Percentiles rank a stretch among this genome's conserved stretches.
Conservation (phyloP, 1,284 basidiomycete species). For the Boletus smithii region DNA sequence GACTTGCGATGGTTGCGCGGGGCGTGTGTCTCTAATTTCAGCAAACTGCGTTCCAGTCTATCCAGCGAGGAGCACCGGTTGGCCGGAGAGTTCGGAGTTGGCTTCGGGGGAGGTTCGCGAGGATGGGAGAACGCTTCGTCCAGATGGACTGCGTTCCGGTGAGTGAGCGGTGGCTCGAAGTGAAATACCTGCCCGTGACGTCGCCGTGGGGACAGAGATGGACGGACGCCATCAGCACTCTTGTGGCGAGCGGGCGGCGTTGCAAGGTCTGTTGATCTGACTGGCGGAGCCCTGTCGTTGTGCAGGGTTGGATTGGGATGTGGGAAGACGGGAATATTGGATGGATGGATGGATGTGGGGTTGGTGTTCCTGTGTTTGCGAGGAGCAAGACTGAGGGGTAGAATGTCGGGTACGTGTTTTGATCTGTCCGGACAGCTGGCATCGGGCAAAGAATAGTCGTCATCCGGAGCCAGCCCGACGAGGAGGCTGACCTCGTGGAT, state of each 20-base stretch:
- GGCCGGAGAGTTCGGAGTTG: conserved; percentile 4
- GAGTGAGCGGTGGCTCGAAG: conserved; percentile 7
- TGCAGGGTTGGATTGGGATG: neutral
- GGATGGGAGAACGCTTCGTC: conserved; percentile 17
- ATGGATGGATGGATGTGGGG: no score
- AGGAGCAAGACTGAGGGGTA: conserved; percentile 17
- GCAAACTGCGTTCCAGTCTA: conserved; percentile 30
- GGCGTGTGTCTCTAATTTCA: conserved; percentile 29
- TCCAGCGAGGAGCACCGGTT: conserved; percentile 32
- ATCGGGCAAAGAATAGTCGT: conserved; percentile 9
- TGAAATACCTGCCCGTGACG: conserved; percentile 32
- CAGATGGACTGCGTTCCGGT: conserved; percentile 5
- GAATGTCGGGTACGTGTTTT: conserved; percentile 11
- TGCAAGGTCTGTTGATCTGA: neutral
- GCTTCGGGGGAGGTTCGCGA: conserved; percentile 23
- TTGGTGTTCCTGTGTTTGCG: conserved; percentile 8
- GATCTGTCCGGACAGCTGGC: conserved; percentile 2
- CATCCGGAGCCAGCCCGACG: conserved; percentile 28
- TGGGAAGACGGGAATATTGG: neutral
- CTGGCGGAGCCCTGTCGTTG: neutral
- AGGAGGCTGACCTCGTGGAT: conserved; percentile 35
- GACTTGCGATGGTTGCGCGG: conserved; percentile 29
- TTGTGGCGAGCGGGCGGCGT: conserved; percentile 15
- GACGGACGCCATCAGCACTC: conserved; percentile 3
- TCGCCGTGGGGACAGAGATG: conserved; percentile 14